Evolutionary conservation across 78 protist genomes (phyloP).

Genomic region (Isochrysis galbana): DNA sequence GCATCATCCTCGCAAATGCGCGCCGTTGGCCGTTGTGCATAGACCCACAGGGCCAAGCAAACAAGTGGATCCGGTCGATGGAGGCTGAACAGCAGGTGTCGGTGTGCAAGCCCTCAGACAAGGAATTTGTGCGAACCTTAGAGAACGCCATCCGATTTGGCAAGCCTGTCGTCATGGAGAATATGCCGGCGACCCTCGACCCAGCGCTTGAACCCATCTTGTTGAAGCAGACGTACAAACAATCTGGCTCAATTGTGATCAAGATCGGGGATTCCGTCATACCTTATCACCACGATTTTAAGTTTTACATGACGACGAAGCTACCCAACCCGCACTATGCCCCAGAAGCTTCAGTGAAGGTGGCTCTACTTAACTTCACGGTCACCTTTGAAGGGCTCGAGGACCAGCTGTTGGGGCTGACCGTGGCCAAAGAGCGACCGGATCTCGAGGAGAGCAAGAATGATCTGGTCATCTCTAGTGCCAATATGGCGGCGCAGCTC

Average conservation of each 20-base stretch:
- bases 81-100: constrained; percentile 60
- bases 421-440: constrained; percentile 71
- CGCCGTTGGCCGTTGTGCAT: constrained; percentile 81
- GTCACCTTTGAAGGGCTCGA: constrained; percentile 60
- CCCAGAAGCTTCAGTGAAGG: constrained; percentile 71
- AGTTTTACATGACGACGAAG: constrained; percentile 84
- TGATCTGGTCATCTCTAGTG: constrained; percentile 50
- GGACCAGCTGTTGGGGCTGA: constrained; percentile 64
- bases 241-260: constrained; percentile 43
- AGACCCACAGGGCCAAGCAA: constrained; percentile 88
- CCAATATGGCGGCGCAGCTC: constrained; percentile 51
- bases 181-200: constrained; percentile 76
- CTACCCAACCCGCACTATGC: constrained; percentile 86
- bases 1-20: constrained; percentile 58
- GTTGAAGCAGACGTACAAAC: constrained; percentile 61
- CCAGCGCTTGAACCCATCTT: constrained; percentile 86
- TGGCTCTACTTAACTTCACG: constrained; percentile 62
- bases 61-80: constrained; percentile 65
- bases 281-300: constrained; percentile 77
- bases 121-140: constrained; percentile 47
- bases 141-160: constrained; percentile 81
- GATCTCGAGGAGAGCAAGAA: constrained; percentile 79
- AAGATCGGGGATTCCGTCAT: constrained; percentile 78
- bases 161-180: constrained; percentile 76
- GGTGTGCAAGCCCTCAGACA: constrained; percentile 65